These are phyloP conservation scores for Lecanosticta acicola DNA, from an alignment of 2,329 filamentous ascomycete genomes.

Conservation along the genomic window DNA sequence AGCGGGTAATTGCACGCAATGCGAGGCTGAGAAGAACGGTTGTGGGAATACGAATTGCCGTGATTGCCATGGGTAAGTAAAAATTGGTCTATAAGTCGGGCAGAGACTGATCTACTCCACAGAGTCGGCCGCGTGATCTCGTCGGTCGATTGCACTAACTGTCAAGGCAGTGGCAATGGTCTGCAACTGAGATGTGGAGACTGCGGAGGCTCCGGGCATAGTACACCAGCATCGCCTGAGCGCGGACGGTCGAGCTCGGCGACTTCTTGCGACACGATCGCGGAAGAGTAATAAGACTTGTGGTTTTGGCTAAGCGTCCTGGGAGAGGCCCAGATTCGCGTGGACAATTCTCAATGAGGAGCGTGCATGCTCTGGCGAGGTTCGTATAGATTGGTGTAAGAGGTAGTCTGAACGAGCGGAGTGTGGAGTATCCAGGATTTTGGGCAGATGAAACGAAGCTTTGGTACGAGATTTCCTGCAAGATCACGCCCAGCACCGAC, in stretches of 20 bases:
- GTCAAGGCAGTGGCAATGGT: constrained; percentile 11
- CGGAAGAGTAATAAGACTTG: constrained; percentile 1
- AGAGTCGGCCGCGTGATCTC: background rate
- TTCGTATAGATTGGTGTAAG: too few species aligned
- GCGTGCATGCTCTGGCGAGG: background rate
- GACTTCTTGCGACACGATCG: background rate
- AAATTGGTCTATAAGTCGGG: background rate
- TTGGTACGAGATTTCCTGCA: too few species aligned
- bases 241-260: constrained; percentile 2
- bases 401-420: too few species aligned
- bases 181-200: constrained; percentile 13
- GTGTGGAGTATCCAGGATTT: too few species aligned
- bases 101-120: background rate
- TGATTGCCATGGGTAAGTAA: constrained; percentile 3
- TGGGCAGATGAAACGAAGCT: too few species aligned
- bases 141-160: constrained; percentile 4
- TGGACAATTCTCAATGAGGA: background rate
- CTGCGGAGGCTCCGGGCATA: constrained; percentile 10
- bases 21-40: constrained; percentile 15
- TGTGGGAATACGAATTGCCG: constrained; percentile 16
- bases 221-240: constrained; percentile 1
- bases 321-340: background rate
- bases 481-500: too few species aligned
- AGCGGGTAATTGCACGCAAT: constrained; percentile 6
- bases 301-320: too few species aligned